A percentile compares a stretch with the other conserved stretches of the same genome.
phyloP scores from a whole-genome alignment of 2,329 filamentous ascomycete genomes.

The Hawksworthiomyces lignivorus region DNA sequence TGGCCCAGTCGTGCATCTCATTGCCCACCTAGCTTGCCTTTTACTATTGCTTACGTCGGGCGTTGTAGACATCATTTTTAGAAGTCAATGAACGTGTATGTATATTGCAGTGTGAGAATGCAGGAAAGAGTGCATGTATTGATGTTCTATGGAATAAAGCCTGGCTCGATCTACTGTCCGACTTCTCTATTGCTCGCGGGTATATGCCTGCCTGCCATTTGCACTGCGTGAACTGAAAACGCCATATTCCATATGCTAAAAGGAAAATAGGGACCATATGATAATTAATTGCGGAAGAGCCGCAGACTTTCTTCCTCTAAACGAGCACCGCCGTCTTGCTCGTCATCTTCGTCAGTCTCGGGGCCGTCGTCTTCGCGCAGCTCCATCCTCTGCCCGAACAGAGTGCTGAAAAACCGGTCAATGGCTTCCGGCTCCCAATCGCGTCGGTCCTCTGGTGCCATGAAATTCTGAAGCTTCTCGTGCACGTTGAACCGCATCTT shows the following conservation, averaged over 20 bases:
- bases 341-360: constrained; percentile 7
- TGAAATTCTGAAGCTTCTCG: constrained; percentile 96
- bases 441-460: constrained; percentile 80
- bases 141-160: too few relatives aligned
- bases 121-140: too few relatives aligned
- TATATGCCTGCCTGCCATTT: too few relatives aligned
- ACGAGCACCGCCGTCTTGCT: constrained; percentile 39
- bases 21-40: constrained; percentile 32
- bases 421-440: constrained; percentile 74
- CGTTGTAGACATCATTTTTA: too few relatives aligned
- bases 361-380: constrained; percentile 53
- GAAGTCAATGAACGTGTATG: too few relatives aligned
- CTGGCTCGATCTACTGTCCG: too few relatives aligned
- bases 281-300: constrained; percentile 34
- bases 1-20: constrained; percentile 38
- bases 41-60: constrained; percentile 25
- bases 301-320: constrained; percentile 46
- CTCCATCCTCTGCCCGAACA: constrained; percentile 63
- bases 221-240: too few relatives aligned
- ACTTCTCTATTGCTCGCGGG: too few relatives aligned
- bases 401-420: constrained; percentile 66
- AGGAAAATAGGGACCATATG: constrained; percentile 11
- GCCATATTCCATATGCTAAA: constrained; percentile 11
- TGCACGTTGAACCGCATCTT: constrained; percentile 93
- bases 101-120: too few relatives aligned